Conservation (phyloP, 2,329 filamentous ascomycete species). For the Fusarium sp. region DNA sequence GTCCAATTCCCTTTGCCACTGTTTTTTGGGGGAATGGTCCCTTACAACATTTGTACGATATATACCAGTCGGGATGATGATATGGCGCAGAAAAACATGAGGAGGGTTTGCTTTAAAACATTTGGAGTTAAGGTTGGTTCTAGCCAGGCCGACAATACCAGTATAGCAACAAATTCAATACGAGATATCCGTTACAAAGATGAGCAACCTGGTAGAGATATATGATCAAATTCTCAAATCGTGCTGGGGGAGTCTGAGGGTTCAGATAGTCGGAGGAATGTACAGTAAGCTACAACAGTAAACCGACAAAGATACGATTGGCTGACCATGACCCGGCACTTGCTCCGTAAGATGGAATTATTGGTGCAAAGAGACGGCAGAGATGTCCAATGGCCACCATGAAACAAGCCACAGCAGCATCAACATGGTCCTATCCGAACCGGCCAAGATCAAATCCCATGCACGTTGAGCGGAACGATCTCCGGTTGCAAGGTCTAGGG, state of each 20-base stretch:
- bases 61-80: slow-evolving; percentile 39
- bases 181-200: not conserved
- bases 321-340: not conserved
- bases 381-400: not conserved
- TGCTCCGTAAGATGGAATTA: not conserved
- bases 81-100: slow-evolving; percentile 38
- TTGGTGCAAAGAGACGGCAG: not conserved
- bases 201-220: not conserved
- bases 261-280: not conserved
- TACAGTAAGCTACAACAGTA: not conserved
- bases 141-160: slow-evolving; percentile 18
- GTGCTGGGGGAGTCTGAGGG: not conserved
- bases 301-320: not conserved
- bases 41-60: slow-evolving; percentile 37
- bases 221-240: not conserved
- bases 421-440: not conserved
- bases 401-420: not conserved
- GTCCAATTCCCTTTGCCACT: slow-evolving; percentile 17
- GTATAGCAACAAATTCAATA: slow-evolving; percentile 16
- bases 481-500: not conserved
- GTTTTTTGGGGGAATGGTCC: slow-evolving; percentile 5
- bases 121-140: slow-evolving; percentile 21
- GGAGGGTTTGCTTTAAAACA: slow-evolving; percentile 27
- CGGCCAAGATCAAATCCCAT: not conserved
- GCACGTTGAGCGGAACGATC: not conserved